These are phyloP conservation scores for Globisporangium polare DNA, from an alignment of 352 stramenopile genomes.

Conservation along the genomic window DNA sequence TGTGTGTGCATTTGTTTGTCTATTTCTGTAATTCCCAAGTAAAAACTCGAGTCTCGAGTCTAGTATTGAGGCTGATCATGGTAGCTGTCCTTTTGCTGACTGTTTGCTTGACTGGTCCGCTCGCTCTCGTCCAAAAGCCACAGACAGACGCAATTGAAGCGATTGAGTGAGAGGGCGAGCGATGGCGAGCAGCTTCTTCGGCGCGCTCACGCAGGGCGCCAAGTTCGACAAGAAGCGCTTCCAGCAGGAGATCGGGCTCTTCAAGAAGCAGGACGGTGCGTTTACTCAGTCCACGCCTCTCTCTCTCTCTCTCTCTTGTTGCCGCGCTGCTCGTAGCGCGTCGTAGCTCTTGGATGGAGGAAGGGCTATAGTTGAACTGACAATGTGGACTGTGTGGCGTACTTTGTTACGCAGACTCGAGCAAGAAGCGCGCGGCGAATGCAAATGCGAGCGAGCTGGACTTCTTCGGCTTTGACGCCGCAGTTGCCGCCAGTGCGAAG, in stretches of 20 bases:
- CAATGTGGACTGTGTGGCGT: conserved; percentile 2
- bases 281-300: neutral
- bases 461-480: conserved; percentile 74
- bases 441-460: conserved; percentile 52
- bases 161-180: conserved; percentile 10
- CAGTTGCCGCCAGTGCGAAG: conserved; percentile 16
- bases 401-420: conserved; percentile 10
- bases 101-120: conserved; percentile 6
- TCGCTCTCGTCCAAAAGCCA: conserved; percentile 2
- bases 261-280: conserved; percentile 42
- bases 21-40: no score
- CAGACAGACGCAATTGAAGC: neutral
- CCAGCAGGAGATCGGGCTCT: conserved; percentile 54
- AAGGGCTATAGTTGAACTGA: neutral
- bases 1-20: neutral
- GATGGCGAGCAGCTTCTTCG: conserved; percentile 74
- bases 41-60: no score
- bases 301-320: neutral
- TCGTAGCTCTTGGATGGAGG: neutral
- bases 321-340: neutral
- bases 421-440: conserved; percentile 19
- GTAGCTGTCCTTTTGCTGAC: neutral
- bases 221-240: conserved; percentile 62
- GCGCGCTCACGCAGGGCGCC: conserved; percentile 59
- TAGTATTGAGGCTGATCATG: neutral